Base-by-base conservation (phyloP, 768 basidiomycete genomes). In the Phanerochaete carnosa region DNA sequence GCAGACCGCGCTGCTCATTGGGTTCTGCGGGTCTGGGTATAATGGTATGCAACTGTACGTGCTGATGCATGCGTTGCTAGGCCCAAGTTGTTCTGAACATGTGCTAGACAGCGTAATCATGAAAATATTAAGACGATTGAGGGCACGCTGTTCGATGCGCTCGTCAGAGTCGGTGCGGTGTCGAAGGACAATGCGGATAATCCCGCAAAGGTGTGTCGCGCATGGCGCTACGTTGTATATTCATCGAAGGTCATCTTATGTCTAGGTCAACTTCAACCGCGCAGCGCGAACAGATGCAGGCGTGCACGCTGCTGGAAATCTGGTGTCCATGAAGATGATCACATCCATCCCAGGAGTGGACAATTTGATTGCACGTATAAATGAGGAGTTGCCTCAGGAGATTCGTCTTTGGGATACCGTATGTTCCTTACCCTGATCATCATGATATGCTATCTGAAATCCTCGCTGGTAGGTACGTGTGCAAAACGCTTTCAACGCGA, bases 281-380 rank as follows among this genome's bases (percentile, higher is more conserved):
- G 94, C 96, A 8, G 97, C 97, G 22, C 81, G 97, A 9, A 99
- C 97, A 1, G 97, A 99, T 72, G 92, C 95, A 1, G 97, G 97
- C 26, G 97, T 99, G 7, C 95, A 97, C 70, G 97, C 97, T 13
- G 95, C 95, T 25, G 92, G 95, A 11, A 99, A 99, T 71, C 76
- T 95, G 29, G 90, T 98, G 2, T 90, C 92, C 26, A 80, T 97
- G 68, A 97, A 97, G 74, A 82, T 96, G 81, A 97, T 97, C 68
- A 80, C 85, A 25, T 73, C 77, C 22, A 82, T 94, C 12, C 92
- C 93, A 2, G 89, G 83, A 13, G 80, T 90, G 5, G 76, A 79
- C 15, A 86, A 93, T 65, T 76, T 95, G 62, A 83, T 90, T 0
- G 78, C 79, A 5, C 83, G 84, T 35, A 79, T 98, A 66, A 99